A percentile compares a stretch with the other conserved stretches of the same genome.
Evolutionary conservation across 179 eudicot species (phyloP).

Genomic region (Sideroxylon spinosum): DNA sequence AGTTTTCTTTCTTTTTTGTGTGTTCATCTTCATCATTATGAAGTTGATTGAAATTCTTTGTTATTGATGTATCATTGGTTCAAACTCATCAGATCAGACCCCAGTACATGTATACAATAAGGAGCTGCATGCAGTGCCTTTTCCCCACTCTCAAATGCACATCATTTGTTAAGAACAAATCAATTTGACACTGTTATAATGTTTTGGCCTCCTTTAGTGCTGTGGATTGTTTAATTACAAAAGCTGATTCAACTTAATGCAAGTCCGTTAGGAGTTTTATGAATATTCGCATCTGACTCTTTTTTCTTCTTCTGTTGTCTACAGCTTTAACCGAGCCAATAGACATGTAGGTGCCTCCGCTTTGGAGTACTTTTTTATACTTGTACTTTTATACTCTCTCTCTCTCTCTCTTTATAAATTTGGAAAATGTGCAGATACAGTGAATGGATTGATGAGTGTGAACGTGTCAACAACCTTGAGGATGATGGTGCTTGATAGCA

Average conservation of each 20-base stretch:
- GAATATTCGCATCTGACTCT: not conserved
- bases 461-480: conserved; percentile 43
- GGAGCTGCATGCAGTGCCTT: not conserved
- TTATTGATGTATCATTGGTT: not conserved
- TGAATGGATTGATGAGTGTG: conserved; percentile 68
- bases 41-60: not conserved
- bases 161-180: not conserved
- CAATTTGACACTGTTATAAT: too few relatives aligned
- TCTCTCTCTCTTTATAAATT: not conserved
- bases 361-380: not conserved
- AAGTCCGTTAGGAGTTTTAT: not conserved
- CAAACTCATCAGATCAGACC: not conserved
- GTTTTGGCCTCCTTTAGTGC: not conserved
- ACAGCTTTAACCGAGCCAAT: conserved; percentile 88
- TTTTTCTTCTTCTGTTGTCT: conserved; percentile 13
- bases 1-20: not conserved
- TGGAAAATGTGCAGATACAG: conserved; percentile 47
- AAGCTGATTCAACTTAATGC: not conserved
- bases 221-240: too few relatives aligned
- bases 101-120: not conserved
- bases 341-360: conserved; percentile 60
- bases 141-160: not conserved
- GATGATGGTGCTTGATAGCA: conserved; percentile 37
- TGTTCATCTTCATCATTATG: not conserved
- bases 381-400: not conserved